Conservation (phyloP, 2,329 filamentous ascomycete species). For the Fusarium sp. region DNA sequence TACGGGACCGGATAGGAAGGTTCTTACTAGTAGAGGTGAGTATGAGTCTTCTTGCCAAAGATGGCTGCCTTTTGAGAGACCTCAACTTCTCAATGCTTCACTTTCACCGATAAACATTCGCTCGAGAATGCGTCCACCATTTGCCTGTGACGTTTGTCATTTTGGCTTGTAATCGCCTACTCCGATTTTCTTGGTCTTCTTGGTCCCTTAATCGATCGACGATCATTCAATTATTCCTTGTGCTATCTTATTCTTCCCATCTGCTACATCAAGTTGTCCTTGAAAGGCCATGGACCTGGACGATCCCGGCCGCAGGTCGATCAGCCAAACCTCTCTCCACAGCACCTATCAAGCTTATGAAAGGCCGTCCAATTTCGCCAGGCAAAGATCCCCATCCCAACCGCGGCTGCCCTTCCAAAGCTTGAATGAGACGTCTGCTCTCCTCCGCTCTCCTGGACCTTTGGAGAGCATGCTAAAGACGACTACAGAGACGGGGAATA, state of each 20-base stretch:
- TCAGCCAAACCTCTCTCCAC: constrained; percentile 60
- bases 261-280: constrained; percentile 24
- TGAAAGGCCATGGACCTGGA: constrained; percentile 51
- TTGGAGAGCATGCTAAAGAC: constrained; percentile 77
- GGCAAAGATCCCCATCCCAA: constrained; percentile 43
- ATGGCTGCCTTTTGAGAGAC: background rate
- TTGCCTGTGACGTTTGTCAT: constrained; percentile 39
- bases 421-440: constrained; percentile 60
- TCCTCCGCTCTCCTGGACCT: constrained; percentile 66
- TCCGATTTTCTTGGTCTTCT: constrained; percentile 44
- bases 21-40: too few species aligned
- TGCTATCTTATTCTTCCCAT: constrained; percentile 33
- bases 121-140: constrained; percentile 33
- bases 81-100: constrained; percentile 2
- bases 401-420: constrained; percentile 60
- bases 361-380: constrained; percentile 34
- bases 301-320: constrained; percentile 53
- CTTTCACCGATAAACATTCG: constrained; percentile 20
- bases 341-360: constrained; percentile 52
- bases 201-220: constrained; percentile 37
- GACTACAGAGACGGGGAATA: constrained; percentile 76
- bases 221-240: constrained; percentile 42
- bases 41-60: background rate
- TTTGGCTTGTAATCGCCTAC: constrained; percentile 41
- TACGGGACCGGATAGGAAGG: background rate